Conservation (phyloP, 2,329 filamentous ascomycete genomes). For the Colletotrichum abscissum region DNA sequence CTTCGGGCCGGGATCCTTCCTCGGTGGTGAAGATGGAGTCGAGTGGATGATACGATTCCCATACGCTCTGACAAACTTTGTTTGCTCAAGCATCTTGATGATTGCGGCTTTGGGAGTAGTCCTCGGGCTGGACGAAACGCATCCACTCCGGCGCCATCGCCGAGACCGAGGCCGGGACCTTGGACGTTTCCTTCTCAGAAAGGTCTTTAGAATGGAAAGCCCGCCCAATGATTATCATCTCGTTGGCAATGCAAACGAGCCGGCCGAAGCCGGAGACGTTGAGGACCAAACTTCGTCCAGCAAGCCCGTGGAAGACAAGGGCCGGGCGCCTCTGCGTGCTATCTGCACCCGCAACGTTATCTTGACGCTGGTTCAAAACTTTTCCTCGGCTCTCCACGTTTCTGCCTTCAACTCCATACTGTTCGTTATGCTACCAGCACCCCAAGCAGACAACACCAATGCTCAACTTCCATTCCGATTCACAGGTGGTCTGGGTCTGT, state of each 20-base stretch:
- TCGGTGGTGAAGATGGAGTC: conserved; percentile 36
- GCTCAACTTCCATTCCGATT: conserved; percentile 37
- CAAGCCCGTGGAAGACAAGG: neutral
- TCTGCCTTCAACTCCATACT: conserved; percentile 40
- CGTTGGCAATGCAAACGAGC: neutral
- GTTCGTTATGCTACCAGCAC: conserved; percentile 38
- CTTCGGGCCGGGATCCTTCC: conserved; percentile 37
- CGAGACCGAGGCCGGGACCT: neutral
- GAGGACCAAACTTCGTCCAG: neutral
- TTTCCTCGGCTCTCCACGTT: conserved; percentile 29
- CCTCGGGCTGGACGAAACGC: conserved; percentile 39
- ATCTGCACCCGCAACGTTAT: conserved; percentile 37
- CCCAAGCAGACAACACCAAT: conserved; percentile 13
- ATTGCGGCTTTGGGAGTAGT: conserved; percentile 36
- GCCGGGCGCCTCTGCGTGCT: conserved; percentile 15
- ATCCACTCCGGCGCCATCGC: neutral
- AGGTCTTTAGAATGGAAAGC: neutral
- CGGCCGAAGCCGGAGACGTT: neutral
- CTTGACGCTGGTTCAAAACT: conserved; percentile 33
- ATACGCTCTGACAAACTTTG: conserved; percentile 39
- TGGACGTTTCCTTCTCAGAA: neutral
- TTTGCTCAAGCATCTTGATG: conserved; percentile 33
- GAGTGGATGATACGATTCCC: conserved; percentile 38
- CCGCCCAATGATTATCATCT: neutral
- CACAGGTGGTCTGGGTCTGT: conserved; percentile 40